Base-by-base conservation (phyloP, 2,329 filamentous ascomycete genomes). In the Chaetothyriales sp. region DNA sequence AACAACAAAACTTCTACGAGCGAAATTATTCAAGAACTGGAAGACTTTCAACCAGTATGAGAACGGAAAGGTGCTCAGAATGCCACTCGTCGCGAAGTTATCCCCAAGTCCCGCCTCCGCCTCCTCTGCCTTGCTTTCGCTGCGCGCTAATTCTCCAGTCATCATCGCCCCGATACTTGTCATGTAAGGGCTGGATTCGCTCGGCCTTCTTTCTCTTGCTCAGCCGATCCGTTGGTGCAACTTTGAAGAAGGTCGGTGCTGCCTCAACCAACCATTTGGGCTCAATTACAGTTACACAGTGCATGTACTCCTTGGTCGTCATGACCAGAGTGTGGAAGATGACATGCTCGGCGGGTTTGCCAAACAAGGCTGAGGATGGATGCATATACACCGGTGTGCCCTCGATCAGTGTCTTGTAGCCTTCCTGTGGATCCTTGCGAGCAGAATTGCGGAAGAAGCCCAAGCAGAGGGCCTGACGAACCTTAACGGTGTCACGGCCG, bases 231-330 rank as follows among this genome's bases (percentile, higher is more conserved):
- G 84, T 90, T 0, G 86, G 81, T 18, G 92, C 90, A 3, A 96
- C 87, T 76, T 94, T 95, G 80, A 96, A 98, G 73, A 96, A 98
- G 0, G 88, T 95, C 8, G 93, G 92, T n/a, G 93, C 92, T 10
- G 89, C 90, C 62, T 95, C 89, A 1, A 96, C 88, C 19, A 98
- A 77, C 80, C 79, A 83, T 66, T 94, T 95, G 7, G 92, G 90
- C 69, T 98, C 92, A 61, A 98, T 96, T 3, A 79, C 78, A 2
- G 87, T 95, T 12, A 88, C 92, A 64, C 80, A 86, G 63, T 95
- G 89, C 92, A 98, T 96, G 68, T 96, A 98, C 70, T 98, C 92
- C 70, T 94, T 90, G n/a, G 68, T 72, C 5, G 71, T 73, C 36
- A 73, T 64, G 8, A 73, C 70, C 49, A 73, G 54, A 0, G 66